phyloP scores from a whole-genome alignment of 805 yeast species.

The Scheffersomyces coipomensis region DNA sequence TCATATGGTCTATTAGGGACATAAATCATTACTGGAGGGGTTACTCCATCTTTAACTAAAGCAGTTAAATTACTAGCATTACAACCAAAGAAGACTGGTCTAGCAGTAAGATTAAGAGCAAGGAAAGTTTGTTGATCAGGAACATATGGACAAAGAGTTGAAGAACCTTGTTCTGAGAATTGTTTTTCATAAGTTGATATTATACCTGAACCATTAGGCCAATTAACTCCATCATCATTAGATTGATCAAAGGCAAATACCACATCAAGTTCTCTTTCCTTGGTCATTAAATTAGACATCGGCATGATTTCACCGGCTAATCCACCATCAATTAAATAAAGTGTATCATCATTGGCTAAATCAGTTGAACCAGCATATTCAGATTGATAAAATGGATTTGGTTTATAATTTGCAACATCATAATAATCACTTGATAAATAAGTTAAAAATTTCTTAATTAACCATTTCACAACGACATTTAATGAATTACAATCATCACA shows the following conservation, averaged over 20 bases:
- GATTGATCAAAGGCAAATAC: constrained; percentile 37
- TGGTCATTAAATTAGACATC: constrained; percentile 29
- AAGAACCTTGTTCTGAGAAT: constrained; percentile 28
- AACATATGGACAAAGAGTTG: constrained; percentile 34
- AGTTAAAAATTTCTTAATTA: constrained; percentile 21
- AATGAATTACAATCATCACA: constrained; percentile 30
- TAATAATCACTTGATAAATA: constrained; percentile 20
- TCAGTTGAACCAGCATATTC: constrained; percentile 26
- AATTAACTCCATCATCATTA: constrained; percentile 22
- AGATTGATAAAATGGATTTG: constrained; percentile 36
- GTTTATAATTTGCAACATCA: constrained; percentile 33
- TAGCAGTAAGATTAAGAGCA: constrained; percentile 32
- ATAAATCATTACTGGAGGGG: constrained; percentile 39
- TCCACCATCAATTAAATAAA: constrained; percentile 41
- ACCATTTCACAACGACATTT: constrained; percentile 21
- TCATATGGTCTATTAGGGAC: constrained; percentile 38
- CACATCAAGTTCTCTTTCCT: constrained; percentile 33
- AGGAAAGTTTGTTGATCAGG: constrained; percentile 33
- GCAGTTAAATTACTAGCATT: constrained; percentile 35
- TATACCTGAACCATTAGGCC: constrained; percentile 36
- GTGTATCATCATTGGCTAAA: constrained; percentile 25
- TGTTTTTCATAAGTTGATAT: constrained; percentile 33
- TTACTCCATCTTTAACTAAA: constrained; percentile 31
- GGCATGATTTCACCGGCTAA: constrained; percentile 37
- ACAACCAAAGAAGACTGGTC: constrained; percentile 43